Evolutionary conservation across 2,329 filamentous ascomycete species (phyloP), one percentile per base, ranked within the genome.

Genomic region (Sporothrix brunneoviolacea): DNA sequence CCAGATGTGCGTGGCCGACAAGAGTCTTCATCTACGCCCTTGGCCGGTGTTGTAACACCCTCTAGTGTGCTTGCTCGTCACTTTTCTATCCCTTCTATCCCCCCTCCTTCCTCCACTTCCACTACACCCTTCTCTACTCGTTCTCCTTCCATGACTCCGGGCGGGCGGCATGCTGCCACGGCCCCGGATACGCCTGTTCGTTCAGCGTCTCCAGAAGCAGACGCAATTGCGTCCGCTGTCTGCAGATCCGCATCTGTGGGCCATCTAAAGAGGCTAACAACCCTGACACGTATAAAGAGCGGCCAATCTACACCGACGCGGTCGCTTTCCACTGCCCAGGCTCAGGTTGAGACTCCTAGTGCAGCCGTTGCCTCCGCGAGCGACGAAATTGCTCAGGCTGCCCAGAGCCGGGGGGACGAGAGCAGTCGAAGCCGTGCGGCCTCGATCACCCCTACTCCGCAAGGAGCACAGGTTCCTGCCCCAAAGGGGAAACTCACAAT

Each of bases 401-500:
- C 30, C 28, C 16, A 15, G 48, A 44, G 22, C 22, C 46, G 28
- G 41, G 46, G 16, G n/a, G 38, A 41, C 10, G 61, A 60, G 38
- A 65, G 68, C 58, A 69, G 69, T 46, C 64, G 68, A 47, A 71
- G 72, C 50, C 66, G 68, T 33, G 75, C 75, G 55, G 74, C 76
- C 46, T 75, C 77, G 9, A 73, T 76, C 57, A 82, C 78, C 37
- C 72, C 77, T 8, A 66, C 67, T 44, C 67, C 76, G 12, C 57
- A 65, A 36, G 79, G 78, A 19, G 78, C 83, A 7, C 80, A 86
- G 22, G 80, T 86, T 5, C 83, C 84, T 9, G 73, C 83, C 19
- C 77, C 88, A 19, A 91, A 88, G 66, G 93, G 93, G 52, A 95
- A 93, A 67, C 75, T 98, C 51, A 87, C 84, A 30, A 88, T 98